phyloP scores from a whole-genome alignment of 192 early-diverging fungal genomes.

The Kickxella alabastrina region DNA sequence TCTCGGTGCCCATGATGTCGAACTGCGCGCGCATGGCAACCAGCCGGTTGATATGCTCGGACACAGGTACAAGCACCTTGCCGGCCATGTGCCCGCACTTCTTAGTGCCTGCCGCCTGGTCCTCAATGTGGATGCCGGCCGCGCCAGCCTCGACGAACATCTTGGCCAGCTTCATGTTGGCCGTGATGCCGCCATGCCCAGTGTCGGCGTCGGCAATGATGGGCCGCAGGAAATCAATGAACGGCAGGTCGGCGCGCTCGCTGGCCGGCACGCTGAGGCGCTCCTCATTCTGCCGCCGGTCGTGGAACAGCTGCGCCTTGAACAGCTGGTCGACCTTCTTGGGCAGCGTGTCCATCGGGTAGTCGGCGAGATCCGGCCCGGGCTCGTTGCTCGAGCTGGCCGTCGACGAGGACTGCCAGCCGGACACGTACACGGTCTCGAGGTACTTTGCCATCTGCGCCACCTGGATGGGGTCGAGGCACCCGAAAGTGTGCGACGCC shows the following conservation, averaged over 20 bases:
- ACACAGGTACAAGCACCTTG: conserved; percentile 96
- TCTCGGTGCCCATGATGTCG: conserved; percentile 98
- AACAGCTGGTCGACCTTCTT: conserved; percentile 99
- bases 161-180: conserved; percentile 94
- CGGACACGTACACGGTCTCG: conserved; percentile 95
- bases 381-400: conserved; percentile 94
- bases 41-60: conserved; percentile 95
- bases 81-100: conserved; percentile 99
- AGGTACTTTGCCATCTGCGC: conserved; percentile 96
- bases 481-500: conserved; percentile 89
- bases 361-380: conserved; percentile 97
- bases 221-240: conserved; percentile 86
- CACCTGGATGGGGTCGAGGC: conserved; percentile 91
- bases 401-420: conserved; percentile 97
- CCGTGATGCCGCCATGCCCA: conserved; percentile 97
- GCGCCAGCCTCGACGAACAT: conserved; percentile 97
- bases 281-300: conserved; percentile 91
- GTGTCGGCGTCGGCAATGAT: conserved; percentile 98
- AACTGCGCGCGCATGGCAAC: conserved; percentile 93
- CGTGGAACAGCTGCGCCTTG: conserved; percentile 95
- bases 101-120: conserved; percentile 93
- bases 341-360: conserved; percentile 96
- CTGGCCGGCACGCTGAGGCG: conserved; percentile 64
- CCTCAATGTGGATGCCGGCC: conserved; percentile 91
- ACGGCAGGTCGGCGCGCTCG: conserved; percentile 67